Conservation (phyloP, 2,329 filamentous ascomycete genomes). For the Aspergillus viridinutans region DNA sequence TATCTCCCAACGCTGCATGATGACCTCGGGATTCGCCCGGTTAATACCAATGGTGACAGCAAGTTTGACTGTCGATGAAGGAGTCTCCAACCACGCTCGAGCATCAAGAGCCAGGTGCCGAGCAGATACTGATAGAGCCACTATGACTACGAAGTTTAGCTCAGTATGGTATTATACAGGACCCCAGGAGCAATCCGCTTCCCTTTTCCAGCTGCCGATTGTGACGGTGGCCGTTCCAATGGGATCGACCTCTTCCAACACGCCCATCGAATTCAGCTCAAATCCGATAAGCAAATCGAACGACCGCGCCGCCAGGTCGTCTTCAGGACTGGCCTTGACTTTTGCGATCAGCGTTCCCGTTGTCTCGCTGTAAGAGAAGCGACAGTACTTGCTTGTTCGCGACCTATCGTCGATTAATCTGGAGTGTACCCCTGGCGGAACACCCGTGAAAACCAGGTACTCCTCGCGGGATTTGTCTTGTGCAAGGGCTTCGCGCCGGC, state of each 20-base stretch:
- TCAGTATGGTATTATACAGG: constrained; percentile 10
- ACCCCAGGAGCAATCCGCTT: constrained; percentile 18
- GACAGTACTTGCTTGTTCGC: constrained; percentile 15
- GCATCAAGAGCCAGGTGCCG: constrained; percentile 16
- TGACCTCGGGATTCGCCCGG: constrained; percentile 11
- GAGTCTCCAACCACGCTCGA: constrained; percentile 15
- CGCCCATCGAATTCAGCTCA: constrained; percentile 11
- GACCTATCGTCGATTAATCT: constrained; percentile 16
- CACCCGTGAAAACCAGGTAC: constrained; percentile 16
- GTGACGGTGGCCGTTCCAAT: constrained; percentile 15
- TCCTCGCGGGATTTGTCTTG: constrained; percentile 15
- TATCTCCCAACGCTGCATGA: constrained; percentile 14
- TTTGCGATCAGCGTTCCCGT: constrained; percentile 12
- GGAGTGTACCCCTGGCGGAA: constrained; percentile 9
- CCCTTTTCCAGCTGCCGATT: constrained; percentile 17
- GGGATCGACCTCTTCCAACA: constrained; percentile 9
- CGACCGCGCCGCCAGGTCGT: constrained; percentile 12
- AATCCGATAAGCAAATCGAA: constrained; percentile 11
- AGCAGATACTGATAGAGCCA: constrained; percentile 15
- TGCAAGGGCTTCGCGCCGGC: constrained; percentile 12
- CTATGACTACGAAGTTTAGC: constrained; percentile 15
- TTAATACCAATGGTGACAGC: constrained; percentile 17
- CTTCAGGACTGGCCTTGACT: constrained; percentile 12
- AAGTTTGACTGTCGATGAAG: constrained; percentile 14
- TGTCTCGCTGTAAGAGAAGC: constrained; percentile 15